These are phyloP conservation scores for Tulasnella sp. DNA, from an alignment of 768 basidiomycete species.

Conservation along the genomic window DNA sequence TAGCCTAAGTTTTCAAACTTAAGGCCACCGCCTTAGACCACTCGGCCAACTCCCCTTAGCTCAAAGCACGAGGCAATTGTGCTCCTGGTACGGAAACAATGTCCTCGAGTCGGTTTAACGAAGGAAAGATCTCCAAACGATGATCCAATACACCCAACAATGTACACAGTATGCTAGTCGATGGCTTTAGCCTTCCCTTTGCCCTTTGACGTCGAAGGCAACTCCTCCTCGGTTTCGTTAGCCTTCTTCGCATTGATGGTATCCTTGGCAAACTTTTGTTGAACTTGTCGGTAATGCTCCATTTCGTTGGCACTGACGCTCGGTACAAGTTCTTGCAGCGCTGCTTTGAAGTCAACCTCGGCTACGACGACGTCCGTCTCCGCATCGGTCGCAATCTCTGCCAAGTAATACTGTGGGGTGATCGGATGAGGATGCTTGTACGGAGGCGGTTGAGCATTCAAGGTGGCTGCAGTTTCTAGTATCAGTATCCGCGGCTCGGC, in stretches of 20 bases:
- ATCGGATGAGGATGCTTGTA: constrained; percentile 50
- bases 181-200: constrained; percentile 11
- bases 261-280: constrained; percentile 48
- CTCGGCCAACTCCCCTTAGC: constrained; percentile 11
- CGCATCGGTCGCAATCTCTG: constrained; percentile 57
- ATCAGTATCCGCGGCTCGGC: constrained; percentile 7
- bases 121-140: too few relatives aligned
- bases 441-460: constrained; percentile 37
- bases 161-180: background rate
- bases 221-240: background rate
- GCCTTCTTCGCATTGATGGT: constrained; percentile 19
- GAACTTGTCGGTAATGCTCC: constrained; percentile 67
- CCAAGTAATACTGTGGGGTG: constrained; percentile 82
- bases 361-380: constrained; percentile 72
- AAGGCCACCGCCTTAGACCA: constrained; percentile 14
- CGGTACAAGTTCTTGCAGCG: constrained; percentile 59
- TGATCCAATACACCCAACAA: background rate
- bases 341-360: constrained; percentile 60
- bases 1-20: constrained; percentile 1
- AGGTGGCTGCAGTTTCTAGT: constrained; percentile 18
- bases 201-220: background rate
- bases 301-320: constrained; percentile 80
- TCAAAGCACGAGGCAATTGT: background rate
- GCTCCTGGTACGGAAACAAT: background rate
- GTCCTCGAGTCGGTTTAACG: background rate